A percentile compares a stretch with the other conserved stretches of the same genome.
Conservation (phyloP, 495 filamentous ascomycete genomes). For the Pyrenula massariospora region DNA sequence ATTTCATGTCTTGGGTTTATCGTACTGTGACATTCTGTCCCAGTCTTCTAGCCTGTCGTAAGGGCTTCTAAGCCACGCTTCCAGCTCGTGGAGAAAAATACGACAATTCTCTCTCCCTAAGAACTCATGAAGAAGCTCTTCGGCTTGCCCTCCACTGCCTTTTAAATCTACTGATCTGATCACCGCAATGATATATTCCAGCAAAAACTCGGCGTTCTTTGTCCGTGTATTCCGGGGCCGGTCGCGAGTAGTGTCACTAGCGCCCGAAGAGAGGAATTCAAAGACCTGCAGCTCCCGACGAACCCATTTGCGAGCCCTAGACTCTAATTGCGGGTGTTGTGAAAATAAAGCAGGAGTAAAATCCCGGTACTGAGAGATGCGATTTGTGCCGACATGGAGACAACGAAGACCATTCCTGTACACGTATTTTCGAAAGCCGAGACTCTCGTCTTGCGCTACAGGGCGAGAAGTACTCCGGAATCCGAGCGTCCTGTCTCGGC, state of each 20-base stretch:
- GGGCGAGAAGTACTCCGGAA: neutral
- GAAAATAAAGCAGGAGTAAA: slow-evolving; percentile 58
- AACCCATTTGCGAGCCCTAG: slow-evolving; percentile 77
- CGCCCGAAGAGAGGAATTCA: slow-evolving; percentile 48
- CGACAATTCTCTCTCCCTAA: slow-evolving; percentile 66
- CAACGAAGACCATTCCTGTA: slow-evolving; percentile 72
- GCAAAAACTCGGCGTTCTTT: slow-evolving; percentile 78
- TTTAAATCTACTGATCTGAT: slow-evolving; percentile 87
- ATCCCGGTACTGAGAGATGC: slow-evolving; percentile 64
- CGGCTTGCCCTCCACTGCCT: slow-evolving; percentile 70
- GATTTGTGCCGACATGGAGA: slow-evolving; percentile 76
- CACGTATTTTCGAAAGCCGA: slow-evolving; percentile 59
- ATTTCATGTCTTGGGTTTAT: slow-evolving; percentile 1
- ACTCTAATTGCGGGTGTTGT: slow-evolving; percentile 53
- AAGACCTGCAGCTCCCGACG: slow-evolving; percentile 85
- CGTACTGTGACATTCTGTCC: slow-evolving; percentile 75
- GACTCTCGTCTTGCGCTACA: slow-evolving; percentile 32
- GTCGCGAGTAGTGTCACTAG: slow-evolving; percentile 7
- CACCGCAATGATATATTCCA: slow-evolving; percentile 82
- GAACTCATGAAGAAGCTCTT: slow-evolving; percentile 80
- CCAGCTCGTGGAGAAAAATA: slow-evolving; percentile 76
- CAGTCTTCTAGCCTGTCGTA: slow-evolving; percentile 57
- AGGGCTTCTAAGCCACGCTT: slow-evolving; percentile 71
- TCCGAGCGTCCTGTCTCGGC: neutral
- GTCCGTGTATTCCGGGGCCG: slow-evolving; percentile 36